Evolutionary conservation across 768 basidiomycete genomes (phyloP).

Genomic region (Austroboletus eburneus): DNA sequence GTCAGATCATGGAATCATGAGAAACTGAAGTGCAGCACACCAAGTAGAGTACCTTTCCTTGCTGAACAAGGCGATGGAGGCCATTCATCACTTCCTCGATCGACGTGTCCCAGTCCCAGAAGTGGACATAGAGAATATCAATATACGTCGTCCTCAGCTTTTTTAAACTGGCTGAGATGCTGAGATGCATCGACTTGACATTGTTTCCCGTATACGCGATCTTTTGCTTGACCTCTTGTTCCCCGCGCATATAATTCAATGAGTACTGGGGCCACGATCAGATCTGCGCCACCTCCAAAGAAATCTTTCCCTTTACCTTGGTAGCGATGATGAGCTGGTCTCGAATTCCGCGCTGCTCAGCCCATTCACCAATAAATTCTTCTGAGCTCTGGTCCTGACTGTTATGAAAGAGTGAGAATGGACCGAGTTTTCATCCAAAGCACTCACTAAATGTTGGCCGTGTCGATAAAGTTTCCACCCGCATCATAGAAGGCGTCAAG

Average conservation of each 20-base stretch:
- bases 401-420: not conserved
- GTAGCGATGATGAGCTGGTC: not conserved
- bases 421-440: not conserved
- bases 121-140: constrained; percentile 55
- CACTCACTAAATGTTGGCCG: not conserved
- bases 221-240: constrained; percentile 16
- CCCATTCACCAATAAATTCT: not conserved
- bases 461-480: not conserved
- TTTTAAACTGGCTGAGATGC: constrained; percentile 35
- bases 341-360: not conserved
- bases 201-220: constrained; percentile 36
- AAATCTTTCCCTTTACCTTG: not conserved
- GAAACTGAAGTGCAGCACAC: constrained; percentile 6
- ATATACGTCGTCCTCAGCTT: constrained; percentile 59
- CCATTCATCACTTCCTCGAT: constrained; percentile 46
- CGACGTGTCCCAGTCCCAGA: constrained; percentile 45
- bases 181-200: constrained; percentile 32
- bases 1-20: not conserved
- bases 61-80: constrained; percentile 39
- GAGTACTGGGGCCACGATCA: constrained; percentile 15
- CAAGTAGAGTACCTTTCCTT: constrained; percentile 44
- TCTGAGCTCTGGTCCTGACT: not conserved
- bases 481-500: not conserved
- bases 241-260: constrained; percentile 13
- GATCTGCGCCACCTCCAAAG: not conserved